Base-by-base conservation (phyloP, 805 yeast species). In the Candida montana region DNA sequence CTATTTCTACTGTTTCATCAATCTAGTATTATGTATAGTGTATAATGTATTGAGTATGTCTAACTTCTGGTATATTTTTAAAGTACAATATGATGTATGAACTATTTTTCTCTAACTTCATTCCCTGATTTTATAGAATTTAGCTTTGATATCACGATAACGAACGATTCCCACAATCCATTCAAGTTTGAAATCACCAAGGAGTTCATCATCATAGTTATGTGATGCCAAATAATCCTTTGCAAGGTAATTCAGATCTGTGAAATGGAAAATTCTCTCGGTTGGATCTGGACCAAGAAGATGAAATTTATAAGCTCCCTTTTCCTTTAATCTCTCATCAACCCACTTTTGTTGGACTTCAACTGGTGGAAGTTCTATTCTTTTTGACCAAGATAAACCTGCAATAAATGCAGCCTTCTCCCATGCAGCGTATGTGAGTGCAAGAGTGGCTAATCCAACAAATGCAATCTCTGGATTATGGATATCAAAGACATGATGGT, bases 321-420 rank as follows among this genome's bases (percentile, higher is more conserved):
- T 13, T 17, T 34, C 26, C 12, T 24, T 26, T 5, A 24, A 16
- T 5, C 30, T 16, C 11, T 24, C 17, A n/a, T 16, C 29, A 3
- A 47, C 52, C 69, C 69, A 64, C 27, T 46, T 39, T 9, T 44
- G 39, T 39, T 63, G 67, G n/a, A 52, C 59, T 33, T 55, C 45
- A 3, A 39, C 33, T 4, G 55, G 31, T 5, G 70, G 70, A 11
- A 64, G 39, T 11, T 45, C 37, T 2, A 57, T 50, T 35, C 68
- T 46, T 7, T 67, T 51, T 1, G 60, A 55, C 31, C 57, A 42
- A 10, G 30, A 10, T 27, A 27, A 27, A 10, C 30, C 30, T 27
- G 30, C 30, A 13, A 27, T 27, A 2, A 58, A 59, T 2, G 65
- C 62, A 42, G 65, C 68, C 51, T 57, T 62, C 39, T 65, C 69